A percentile compares a stretch with the other conserved stretches of the same genome.
Evolutionary conservation across 2,329 filamentous ascomycete species (phyloP).

Genomic region (Hymenoscyphus salicellus): DNA sequence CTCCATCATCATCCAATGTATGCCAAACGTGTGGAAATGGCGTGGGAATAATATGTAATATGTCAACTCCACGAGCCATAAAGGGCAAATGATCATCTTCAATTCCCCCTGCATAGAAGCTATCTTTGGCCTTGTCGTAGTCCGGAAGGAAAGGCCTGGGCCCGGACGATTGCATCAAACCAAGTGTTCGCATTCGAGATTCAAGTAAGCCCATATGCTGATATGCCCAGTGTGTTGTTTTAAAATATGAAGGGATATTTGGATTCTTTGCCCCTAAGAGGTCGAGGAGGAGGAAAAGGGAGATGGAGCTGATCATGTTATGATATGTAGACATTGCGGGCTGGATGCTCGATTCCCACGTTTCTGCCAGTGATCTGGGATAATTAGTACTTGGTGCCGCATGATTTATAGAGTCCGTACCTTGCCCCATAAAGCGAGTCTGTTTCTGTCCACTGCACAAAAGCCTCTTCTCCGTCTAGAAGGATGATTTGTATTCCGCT

Average conservation of each 20-base stretch:
- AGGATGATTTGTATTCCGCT: conserved; percentile 86
- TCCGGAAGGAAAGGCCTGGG: conserved; percentile 65
- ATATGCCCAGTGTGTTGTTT: conserved; percentile 92
- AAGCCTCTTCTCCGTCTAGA: conserved; percentile 93
- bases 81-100: conserved; percentile 93
- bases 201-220: conserved; percentile 71
- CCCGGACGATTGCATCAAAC: conserved; percentile 60
- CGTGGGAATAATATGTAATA: conserved; percentile 83
- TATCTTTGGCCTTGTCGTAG: conserved; percentile 47
- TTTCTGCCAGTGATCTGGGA: conserved; percentile 66
- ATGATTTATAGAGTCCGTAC: conserved; percentile 42
- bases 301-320: conserved; percentile 74
- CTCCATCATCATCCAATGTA: conserved; percentile 74
- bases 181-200: conserved; percentile 64
- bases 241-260: conserved; percentile 78
- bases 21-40: conserved; percentile 89
- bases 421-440: conserved; percentile 89
- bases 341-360: conserved; percentile 72
- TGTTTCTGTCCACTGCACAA: conserved; percentile 70
- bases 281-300: conserved; percentile 87
- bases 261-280: conserved; percentile 72
- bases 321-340: conserved; percentile 71
- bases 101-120: conserved; percentile 55
- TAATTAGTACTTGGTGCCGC: conserved; percentile 13
- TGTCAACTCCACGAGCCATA: conserved; percentile 77